Base-by-base conservation (phyloP, 2,329 filamentous ascomycete species). In the Diaporthe longicolla region DNA sequence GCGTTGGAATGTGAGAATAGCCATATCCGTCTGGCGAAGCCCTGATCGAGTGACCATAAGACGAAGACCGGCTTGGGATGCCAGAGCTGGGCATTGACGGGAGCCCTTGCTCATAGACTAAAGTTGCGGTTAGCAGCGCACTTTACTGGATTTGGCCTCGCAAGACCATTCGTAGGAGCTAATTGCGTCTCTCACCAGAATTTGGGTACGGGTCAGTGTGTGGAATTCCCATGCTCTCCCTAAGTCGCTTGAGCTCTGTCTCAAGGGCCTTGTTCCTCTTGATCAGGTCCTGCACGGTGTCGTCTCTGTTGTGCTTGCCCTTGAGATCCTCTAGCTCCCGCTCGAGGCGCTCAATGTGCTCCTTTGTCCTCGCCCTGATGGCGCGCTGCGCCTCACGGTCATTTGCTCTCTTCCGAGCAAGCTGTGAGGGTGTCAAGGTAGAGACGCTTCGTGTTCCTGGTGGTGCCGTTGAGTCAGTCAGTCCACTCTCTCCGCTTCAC, bases 361-460 rank as follows among this genome's bases (percentile, higher is more conserved):
- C 91, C 85, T 95, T 96, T 52, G 95, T 97, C 78, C 95, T 90
- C 82, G 95, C 94, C 66, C 95, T 89, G 76, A 97, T 97, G 55
- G 94, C 94, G 66, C 95, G 90, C 84, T 98, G 95, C 55, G 95
- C 95, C 83, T 97, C 94, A 76, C 95, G 91, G 82, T 98, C 95
- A 85, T 98, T 98, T 79, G 94, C 94, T 77, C 95, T 89, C 86
- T 98, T 98, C 83, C 95, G 93, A 40, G 93, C 94, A 74, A 98
- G 89, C 84, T 98, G 95, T 76, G 95, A 93, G 8, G 95, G 93
- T 15, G 94, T 97, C 81, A 98, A 88, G 79, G 94, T 96, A 76
- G 95, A 94, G 72, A 97, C 95, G 76, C 94, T 95, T 77, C 95
- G 91, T 74, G 93, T 89, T 63, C 89, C 89, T 88, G 58, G 65